These are phyloP conservation scores for Zygnema cylindricum DNA, from an alignment of 139 green algal genomes.

Conservation along the genomic window DNA sequence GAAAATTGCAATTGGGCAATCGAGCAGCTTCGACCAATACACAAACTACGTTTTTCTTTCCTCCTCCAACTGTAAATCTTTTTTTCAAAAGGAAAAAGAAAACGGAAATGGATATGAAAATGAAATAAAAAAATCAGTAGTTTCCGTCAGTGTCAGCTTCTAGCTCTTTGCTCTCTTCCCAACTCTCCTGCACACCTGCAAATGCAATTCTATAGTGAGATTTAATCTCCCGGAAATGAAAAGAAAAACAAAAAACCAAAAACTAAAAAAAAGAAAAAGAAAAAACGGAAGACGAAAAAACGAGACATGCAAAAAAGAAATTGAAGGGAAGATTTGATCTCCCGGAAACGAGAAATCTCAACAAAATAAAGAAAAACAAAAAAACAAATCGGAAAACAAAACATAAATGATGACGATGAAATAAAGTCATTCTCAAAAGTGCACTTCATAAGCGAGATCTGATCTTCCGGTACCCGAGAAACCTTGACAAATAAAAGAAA, in stretches of 20 bases:
- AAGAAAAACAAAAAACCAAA: background rate
- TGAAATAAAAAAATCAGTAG: too few relatives aligned
- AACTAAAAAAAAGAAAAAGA: background rate
- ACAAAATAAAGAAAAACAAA: background rate
- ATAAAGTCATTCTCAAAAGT: background rate
- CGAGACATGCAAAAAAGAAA: background rate
- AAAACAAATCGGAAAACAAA: background rate
- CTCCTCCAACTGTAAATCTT: too few relatives aligned
- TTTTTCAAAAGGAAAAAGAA: too few relatives aligned
- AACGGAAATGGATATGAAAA: too few relatives aligned
- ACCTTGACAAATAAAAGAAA: background rate
- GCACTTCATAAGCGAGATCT: background rate
- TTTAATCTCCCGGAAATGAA: background rate
- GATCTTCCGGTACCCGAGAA: background rate
- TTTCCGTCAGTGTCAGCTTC: too few relatives aligned
- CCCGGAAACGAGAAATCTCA: background rate
- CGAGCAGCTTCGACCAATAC: too few relatives aligned
- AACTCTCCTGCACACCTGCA: background rate
- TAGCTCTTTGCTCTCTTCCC: background rate
- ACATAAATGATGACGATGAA: background rate
- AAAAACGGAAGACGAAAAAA: background rate
- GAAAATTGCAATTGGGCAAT: too few relatives aligned
- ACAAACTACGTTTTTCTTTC: too few relatives aligned
- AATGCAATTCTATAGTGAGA: too few relatives aligned
- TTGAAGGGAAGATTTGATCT: too few relatives aligned